Evolutionary conservation across 768 basidiomycete genomes (phyloP).

Genomic region (Dacryopinax spathularia): DNA sequence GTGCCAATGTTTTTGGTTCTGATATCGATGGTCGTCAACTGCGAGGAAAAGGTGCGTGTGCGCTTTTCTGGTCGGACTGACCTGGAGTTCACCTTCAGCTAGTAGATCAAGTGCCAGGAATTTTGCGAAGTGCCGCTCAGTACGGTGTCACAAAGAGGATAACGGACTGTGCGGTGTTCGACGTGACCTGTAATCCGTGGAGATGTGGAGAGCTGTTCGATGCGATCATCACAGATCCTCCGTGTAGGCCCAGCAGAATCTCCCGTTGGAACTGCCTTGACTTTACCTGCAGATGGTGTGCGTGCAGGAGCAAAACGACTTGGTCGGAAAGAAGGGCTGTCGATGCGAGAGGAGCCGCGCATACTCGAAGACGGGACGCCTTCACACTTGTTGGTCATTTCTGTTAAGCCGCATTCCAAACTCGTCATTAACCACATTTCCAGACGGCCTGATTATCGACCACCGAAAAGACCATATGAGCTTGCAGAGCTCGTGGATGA

Average conservation of each 20-base stretch:
- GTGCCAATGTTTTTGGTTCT: constrained; percentile 73
- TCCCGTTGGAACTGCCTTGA: background rate
- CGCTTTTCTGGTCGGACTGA: background rate
- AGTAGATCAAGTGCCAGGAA: constrained; percentile 42
- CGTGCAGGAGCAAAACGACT: constrained; percentile 37
- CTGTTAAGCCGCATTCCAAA: background rate
- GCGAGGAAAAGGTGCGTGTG: constrained; percentile 65
- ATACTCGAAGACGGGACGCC: constrained; percentile 22
- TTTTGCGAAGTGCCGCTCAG: constrained; percentile 65
- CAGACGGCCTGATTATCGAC: constrained; percentile 55
- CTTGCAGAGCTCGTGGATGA: constrained; percentile 69
- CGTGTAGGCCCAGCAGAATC: constrained; percentile 42
- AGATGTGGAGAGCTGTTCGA: constrained; percentile 82
- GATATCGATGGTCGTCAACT: constrained; percentile 97
- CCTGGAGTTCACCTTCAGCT: background rate
- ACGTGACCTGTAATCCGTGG: constrained; percentile 83
- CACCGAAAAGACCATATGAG: constrained; percentile 86
- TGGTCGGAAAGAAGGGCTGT: constrained; percentile 19
- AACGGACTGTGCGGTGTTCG: constrained; percentile 79
- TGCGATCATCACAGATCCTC: constrained; percentile 87
- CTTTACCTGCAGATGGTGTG: constrained; percentile 58
- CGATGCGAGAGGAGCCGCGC: constrained; percentile 15
- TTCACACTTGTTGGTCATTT: constrained; percentile 26
- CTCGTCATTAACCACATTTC: constrained; percentile 13
- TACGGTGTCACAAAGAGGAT: constrained; percentile 65